Base-by-base conservation (phyloP, 192 early-diverging fungal species). In the Entomortierella chlamydospora region DNA sequence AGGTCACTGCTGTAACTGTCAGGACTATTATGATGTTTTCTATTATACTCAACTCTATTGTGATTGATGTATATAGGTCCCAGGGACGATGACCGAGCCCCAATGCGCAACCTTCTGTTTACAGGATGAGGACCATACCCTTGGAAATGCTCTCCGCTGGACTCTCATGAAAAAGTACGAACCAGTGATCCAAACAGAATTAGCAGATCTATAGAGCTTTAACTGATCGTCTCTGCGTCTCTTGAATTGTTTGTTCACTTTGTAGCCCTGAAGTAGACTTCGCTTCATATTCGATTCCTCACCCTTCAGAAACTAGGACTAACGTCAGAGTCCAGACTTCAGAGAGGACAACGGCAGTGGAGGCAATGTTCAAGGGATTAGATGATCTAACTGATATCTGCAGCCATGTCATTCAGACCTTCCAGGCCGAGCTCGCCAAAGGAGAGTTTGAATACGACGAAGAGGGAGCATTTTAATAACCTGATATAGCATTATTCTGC, bases 271-370 rank as follows among this genome's bases (percentile, higher is more conserved):
- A 91, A 51, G 96, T 98, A 26, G 88, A 91, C 45, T 97, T 95
- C 74, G 97, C 95, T 77, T 96, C 96, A 53, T 99, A 99, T 86
- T 94, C 96, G 25, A 94, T 98, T 42, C 96, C 98, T 7, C 98
- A 99, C 71, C 98, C 98, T 49, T 97, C 97, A 23, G 96, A 97
- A 81, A 89, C 89, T 61, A 95, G 95, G 77, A 90, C 95, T 47
- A 91, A 98, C 77, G 43, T 99, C 18, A 93, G 97, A 47, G 94
- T 99, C 66, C 97, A 99, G 83, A 99, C 98, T 20, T 23, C 82
- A 89, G 93, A 89, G 8, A 83, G 81, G 34, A 94, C 94, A 13
- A 95, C 90, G 37, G 94, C 97, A 30, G 83, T 94, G 28, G 90
- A 95, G 7, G 94, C 96, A 11, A 81, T 99, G 63, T 80, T 91